phyloP scores from a whole-genome alignment of 2,329 filamentous ascomycete genomes.

The Paracorniculantispora psalliotae region DNA sequence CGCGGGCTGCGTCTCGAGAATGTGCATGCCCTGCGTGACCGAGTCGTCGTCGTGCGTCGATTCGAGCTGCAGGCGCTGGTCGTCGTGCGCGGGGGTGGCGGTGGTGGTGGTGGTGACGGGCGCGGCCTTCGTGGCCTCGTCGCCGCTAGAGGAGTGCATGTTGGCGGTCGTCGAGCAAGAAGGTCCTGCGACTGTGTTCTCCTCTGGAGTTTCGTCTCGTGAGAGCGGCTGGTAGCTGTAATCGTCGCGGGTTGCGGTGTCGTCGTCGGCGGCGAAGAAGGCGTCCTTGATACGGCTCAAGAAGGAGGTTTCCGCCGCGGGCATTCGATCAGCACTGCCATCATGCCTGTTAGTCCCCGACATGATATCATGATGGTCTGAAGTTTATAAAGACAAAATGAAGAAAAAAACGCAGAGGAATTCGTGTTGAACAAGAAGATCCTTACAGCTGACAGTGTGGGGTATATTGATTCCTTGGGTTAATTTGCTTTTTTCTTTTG shows the following conservation, averaged over 20 bases:
- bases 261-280: not conserved
- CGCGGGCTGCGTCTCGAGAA: conserved; percentile 48
- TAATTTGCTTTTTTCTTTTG: not conserved
- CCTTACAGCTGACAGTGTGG: not conserved
- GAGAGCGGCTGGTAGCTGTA: conserved; percentile 3
- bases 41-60: conserved; percentile 25
- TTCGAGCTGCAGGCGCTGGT: not conserved
- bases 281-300: not conserved
- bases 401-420: not conserved
- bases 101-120: conserved; percentile 14
- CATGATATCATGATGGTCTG: too few relatives aligned
- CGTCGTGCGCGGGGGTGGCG: not conserved
- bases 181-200: too few relatives aligned
- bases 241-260: not conserved
- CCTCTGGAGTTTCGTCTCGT: not conserved
- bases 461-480: not conserved
- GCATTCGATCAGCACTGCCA: not conserved
- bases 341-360: not conserved
- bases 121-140: conserved; percentile 19
- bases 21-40: conserved; percentile 47
- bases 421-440: not conserved
- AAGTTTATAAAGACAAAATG: not conserved
- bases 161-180: not conserved
- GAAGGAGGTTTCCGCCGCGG: not conserved
- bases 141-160: conserved; percentile 15